Base-by-base conservation (phyloP, 768 basidiomycete species). In the Calocybe gangraenosa region DNA sequence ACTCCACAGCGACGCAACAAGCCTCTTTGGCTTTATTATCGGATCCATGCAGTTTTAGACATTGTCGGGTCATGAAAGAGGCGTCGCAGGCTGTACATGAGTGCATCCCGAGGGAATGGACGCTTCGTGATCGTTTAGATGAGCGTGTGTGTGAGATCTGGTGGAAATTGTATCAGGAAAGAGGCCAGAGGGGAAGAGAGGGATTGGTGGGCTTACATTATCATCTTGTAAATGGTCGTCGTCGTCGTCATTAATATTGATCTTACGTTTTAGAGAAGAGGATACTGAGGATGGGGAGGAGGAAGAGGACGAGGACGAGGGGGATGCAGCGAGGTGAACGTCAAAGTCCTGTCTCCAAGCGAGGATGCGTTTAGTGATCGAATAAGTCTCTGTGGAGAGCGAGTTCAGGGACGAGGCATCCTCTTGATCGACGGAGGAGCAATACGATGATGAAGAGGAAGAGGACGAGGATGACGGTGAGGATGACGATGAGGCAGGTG, bases 21-120 rank as follows among this genome's bases (percentile, higher is more conserved):
- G 86, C 87, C 57, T 86, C 83, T 57, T 76, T 76, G n/a, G 70
- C 66, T 21, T 67, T 61, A 8, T 72, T 64, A n/a, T 71, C 65
- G 32, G 57, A 66, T 17, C 81, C 85, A 56, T 89, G 86, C 50
- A 75, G 75, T 42, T 73, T 74, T 10, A 89, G 73, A 54, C 73
- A 65, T 43, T 80, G 73, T n/a, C 61, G 71, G 8, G 80, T 75
- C 38, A 74, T 61, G 58, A 89, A 88, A 49, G 69, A 75, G 18
- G 78, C 68, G 56, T 89, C 85, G 58, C 86, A 89, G 7, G 86
- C 87, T 20, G 87, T 77, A 70, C 86, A 89, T 2, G 83, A 74
- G 58, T 81, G 78, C 40, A 73, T 71, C 30, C 70, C 66, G 37
- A 81, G 67, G 33, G 69, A 66, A 34, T 48, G 62, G 38, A 65